These are phyloP conservation scores for Macrocystidia cucumis DNA, from an alignment of 1,284 basidiomycete genomes.

Conservation along the genomic window DNA sequence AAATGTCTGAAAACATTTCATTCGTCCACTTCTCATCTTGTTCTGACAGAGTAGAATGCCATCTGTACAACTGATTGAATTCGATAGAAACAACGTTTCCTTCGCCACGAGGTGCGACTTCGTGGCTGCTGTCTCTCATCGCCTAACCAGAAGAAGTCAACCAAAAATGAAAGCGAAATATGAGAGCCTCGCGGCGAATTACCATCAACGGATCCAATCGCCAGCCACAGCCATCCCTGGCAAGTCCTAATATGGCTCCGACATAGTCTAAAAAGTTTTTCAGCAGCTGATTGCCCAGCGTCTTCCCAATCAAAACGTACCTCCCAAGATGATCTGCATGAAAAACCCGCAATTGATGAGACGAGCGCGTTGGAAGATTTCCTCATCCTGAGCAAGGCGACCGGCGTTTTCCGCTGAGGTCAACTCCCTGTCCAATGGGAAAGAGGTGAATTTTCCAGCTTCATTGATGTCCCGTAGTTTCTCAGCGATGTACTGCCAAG, in stretches of 20 bases:
- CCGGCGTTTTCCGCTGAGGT: slow-evolving; percentile 8
- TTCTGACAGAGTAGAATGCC: slow-evolving; percentile 64
- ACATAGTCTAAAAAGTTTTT: slow-evolving; percentile 49
- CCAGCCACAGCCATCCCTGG: slow-evolving; percentile 54
- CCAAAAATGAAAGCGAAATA: no score
- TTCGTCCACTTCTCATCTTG: slow-evolving; percentile 58
- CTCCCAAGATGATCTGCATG: slow-evolving; percentile 60
- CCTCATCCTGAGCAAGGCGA: slow-evolving; percentile 49
- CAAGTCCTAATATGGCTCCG: slow-evolving; percentile 59
- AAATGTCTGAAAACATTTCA: slow-evolving; percentile 34
- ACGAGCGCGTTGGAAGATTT: slow-evolving; percentile 70
- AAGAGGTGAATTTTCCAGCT: slow-evolving; percentile 31
- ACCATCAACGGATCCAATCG: slow-evolving; percentile 57
- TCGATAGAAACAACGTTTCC: slow-evolving; percentile 72
- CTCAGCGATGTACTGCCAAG: slow-evolving; percentile 57
- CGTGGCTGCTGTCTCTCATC: slow-evolving; percentile 36
- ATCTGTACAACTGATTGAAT: slow-evolving; percentile 69
- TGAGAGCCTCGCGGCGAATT: slow-evolving; percentile 10
- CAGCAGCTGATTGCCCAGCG: slow-evolving; percentile 1
- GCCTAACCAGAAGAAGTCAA: slow-evolving; percentile 21
- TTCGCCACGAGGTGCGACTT: slow-evolving; percentile 50
- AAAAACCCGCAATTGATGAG: slow-evolving; percentile 72
- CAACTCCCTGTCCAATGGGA: slow-evolving; percentile 21
- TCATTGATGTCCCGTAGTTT: slow-evolving; percentile 69
- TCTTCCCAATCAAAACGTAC: slow-evolving; percentile 17